Conservation (phyloP, 1,284 basidiomycete species). For the Apiotrichum akiyoshidainum region DNA sequence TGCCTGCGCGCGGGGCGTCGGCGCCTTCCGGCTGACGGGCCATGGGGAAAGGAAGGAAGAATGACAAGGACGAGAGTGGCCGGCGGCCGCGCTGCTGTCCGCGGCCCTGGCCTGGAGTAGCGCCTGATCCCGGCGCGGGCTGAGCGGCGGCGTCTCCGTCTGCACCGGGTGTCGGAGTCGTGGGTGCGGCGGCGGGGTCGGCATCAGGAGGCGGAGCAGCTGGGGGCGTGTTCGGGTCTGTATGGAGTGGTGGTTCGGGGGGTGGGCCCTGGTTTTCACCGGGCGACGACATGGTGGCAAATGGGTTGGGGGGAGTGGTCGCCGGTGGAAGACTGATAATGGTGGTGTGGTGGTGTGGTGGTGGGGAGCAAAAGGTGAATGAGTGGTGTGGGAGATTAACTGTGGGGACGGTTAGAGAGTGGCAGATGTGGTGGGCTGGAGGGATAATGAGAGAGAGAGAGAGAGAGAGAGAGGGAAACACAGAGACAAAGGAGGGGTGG, state of each 20-base stretch:
- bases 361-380: no score
- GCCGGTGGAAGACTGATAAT: no score
- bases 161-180: not conserved
- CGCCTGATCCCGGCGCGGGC: not conserved
- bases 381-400: no score
- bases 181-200: not conserved
- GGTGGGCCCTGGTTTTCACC: not conserved
- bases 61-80: not conserved
- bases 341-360: no score
- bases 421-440: no score
- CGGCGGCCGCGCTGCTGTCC: not conserved
- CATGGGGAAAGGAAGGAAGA: constrained; percentile 2
- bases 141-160: not conserved
- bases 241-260: not conserved
- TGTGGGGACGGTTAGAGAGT: no score
- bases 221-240: not conserved
- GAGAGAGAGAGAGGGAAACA: no score
- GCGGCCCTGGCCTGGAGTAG: not conserved
- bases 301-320: no score
- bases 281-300: constrained; percentile 1
- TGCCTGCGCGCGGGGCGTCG: not conserved
- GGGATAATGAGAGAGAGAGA: no score
- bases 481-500: no score
- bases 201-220: not conserved
- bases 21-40: not conserved